phyloP scores from a whole-genome alignment of 2,329 filamentous ascomycete species.

The Aspergillus aculeatinus region DNA sequence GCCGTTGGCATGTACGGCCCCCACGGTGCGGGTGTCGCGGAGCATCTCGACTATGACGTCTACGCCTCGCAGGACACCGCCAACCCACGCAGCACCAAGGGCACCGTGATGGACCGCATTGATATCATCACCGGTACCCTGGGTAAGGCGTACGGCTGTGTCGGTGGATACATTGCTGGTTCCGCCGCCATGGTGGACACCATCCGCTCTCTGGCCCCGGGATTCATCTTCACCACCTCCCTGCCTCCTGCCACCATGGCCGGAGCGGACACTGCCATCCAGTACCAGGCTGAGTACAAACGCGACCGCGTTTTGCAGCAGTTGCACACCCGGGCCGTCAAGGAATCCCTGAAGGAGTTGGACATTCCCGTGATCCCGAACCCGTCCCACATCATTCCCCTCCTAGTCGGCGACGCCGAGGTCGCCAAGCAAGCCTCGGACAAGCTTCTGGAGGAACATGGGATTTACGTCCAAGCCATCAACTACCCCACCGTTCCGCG shows the following conservation, averaged over 20 bases:
- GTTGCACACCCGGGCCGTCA: slow-evolving; percentile 91
- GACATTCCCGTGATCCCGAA: slow-evolving; percentile 98
- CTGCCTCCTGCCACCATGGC: slow-evolving; percentile 97
- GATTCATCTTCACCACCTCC: slow-evolving; percentile 98
- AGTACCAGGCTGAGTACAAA: slow-evolving; percentile 83
- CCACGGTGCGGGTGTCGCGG: slow-evolving; percentile 89
- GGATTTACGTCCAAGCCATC: slow-evolving; percentile 97
- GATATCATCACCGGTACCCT: slow-evolving; percentile 98
- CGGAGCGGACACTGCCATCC: slow-evolving; percentile 84
- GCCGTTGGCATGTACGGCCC: slow-evolving; percentile 99
- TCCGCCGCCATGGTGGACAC: slow-evolving; percentile 84
- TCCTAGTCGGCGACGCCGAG: slow-evolving; percentile 91
- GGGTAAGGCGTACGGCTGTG: slow-evolving; percentile 96
- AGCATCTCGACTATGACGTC: slow-evolving; percentile 91
- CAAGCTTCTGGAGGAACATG: slow-evolving; percentile 82
- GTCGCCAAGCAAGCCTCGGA: slow-evolving; percentile 90
- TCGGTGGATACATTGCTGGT: slow-evolving; percentile 95
- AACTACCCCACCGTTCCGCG: slow-evolving; percentile 98
- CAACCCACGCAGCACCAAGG: slow-evolving; percentile 48
- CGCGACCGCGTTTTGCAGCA: slow-evolving; percentile 91
- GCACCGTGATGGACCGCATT: slow-evolving; percentile 90
- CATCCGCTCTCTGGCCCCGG: slow-evolving; percentile 89
- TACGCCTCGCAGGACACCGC: slow-evolving; percentile 70
- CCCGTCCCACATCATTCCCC: slow-evolving; percentile 91
- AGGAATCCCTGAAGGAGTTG: slow-evolving; percentile 71